These are phyloP conservation scores for Huntiella decipiens DNA, from an alignment of 2,329 filamentous ascomycete species.

Conservation along the genomic window DNA sequence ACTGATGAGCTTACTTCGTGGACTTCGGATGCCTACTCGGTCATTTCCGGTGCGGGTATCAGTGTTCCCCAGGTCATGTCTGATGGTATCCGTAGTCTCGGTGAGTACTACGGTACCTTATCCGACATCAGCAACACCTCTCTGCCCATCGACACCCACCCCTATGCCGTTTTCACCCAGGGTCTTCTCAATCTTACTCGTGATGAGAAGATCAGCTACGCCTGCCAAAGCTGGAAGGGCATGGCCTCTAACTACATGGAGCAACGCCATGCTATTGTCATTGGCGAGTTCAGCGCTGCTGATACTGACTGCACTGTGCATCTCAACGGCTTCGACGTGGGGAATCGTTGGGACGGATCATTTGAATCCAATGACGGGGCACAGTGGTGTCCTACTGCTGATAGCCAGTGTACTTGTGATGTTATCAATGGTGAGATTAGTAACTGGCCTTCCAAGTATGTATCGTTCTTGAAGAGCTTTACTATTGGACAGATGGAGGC, in stretches of 20 bases:
- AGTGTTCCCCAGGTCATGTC: slow-evolving; percentile 44
- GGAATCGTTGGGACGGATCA: slow-evolving; percentile 55
- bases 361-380: slow-evolving; percentile 34
- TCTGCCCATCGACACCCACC: slow-evolving; percentile 57
- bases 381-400: slow-evolving; percentile 37
- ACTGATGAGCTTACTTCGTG: slow-evolving; percentile 35
- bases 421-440: slow-evolving; percentile 26
- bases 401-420: slow-evolving; percentile 39
- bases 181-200: slow-evolving; percentile 47
- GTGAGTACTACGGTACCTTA: slow-evolving; percentile 31
- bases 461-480: slow-evolving; percentile 49
- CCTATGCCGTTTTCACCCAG: slow-evolving; percentile 62
- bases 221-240: slow-evolving; percentile 46
- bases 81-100: slow-evolving; percentile 53
- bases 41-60: slow-evolving; percentile 41
- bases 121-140: slow-evolving; percentile 15
- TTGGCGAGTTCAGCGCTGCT: slow-evolving; percentile 61
- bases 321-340: slow-evolving; percentile 53
- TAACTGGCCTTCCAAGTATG: slow-evolving; percentile 30
- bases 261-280: slow-evolving; percentile 50
- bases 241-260: slow-evolving; percentile 29
- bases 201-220: slow-evolving; percentile 46
- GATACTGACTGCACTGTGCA: slow-evolving; percentile 41
- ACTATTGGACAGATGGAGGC: slow-evolving; percentile 58
- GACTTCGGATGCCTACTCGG: slow-evolving; percentile 34